These are phyloP conservation scores for Alternaria dauci DNA, from an alignment of 2,329 filamentous ascomycete genomes.

Conservation along the genomic window DNA sequence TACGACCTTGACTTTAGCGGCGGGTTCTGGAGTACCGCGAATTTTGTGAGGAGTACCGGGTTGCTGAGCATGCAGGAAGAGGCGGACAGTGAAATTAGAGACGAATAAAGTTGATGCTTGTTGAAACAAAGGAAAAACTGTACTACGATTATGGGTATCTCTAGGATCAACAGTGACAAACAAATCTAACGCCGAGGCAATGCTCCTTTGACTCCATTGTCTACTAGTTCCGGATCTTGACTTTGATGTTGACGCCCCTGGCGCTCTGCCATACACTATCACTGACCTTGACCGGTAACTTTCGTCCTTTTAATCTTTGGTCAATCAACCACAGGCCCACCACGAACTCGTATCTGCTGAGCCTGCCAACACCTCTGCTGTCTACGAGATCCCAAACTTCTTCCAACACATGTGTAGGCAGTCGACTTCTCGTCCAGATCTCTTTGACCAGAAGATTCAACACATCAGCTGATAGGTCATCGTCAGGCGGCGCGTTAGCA, in stretches of 20 bases:
- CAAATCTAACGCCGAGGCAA: constrained; percentile 27
- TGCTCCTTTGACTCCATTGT: not conserved
- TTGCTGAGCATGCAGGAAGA: constrained; percentile 25
- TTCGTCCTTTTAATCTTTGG: constrained; percentile 79
- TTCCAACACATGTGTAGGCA: constrained; percentile 72
- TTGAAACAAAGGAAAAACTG: constrained; percentile 5
- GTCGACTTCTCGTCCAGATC: constrained; percentile 75
- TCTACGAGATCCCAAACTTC: constrained; percentile 83
- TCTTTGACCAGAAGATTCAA: constrained; percentile 74
- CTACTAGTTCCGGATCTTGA: constrained; percentile 35
- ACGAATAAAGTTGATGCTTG: not conserved
- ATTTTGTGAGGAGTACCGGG: constrained; percentile 57
- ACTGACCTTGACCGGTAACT: constrained; percentile 74
- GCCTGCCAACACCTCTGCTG: constrained; percentile 60
- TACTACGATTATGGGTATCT: constrained; percentile 40
- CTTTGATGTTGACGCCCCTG: constrained; percentile 54
- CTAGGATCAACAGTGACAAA: constrained; percentile 13
- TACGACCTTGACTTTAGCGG: constrained; percentile 83
- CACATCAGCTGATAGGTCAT: constrained; percentile 61
- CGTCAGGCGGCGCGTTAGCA: constrained; percentile 15
- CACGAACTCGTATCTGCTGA: constrained; percentile 77
- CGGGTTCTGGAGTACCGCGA: constrained; percentile 68
- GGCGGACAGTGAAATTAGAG: not conserved
- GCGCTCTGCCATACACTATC: constrained; percentile 81
- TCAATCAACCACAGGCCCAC: constrained; percentile 86